Base-by-base conservation (phyloP, 139 green algal species). In the Chlamydomonas incerta region DNA sequence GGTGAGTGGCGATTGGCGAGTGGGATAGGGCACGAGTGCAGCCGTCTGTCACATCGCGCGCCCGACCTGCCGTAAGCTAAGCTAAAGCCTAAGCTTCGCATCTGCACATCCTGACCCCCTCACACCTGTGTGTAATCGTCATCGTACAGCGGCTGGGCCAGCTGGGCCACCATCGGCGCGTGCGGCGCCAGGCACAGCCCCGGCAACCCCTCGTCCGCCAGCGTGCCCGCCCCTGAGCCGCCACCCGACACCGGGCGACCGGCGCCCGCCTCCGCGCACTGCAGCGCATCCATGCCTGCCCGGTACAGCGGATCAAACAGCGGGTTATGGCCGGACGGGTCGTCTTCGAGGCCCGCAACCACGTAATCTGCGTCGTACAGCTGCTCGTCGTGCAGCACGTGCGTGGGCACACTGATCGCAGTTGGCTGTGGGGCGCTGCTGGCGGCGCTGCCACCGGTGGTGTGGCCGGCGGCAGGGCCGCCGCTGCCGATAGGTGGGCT, bases 241-340 rank as follows among this genome's bases (percentile, higher is more conserved):
- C n/a, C n/a, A n/a, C n/a, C n/a, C n/a, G n/a, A n/a, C n/a, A n/a
- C n/a, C n/a, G n/a, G n/a, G n/a, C n/a, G n/a, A n/a, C n/a, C n/a
- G n/a, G n/a, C 55, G 18, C 3, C 63, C 29, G 63, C 26, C 5
- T 70, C n/a, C 29, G 63, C 13, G 33, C 79, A 85, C 31, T 68
- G 29, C 47, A 85, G 46, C 17, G 47, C 24, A 18, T 23, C 47
- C 50, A 76, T 52, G 33, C 79, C 79, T 21, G 21, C 46, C 18
- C 79, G 79, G 79, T 85, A 85, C 65, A 85, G n/a, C 79, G 79
- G 79, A 47, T 85, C 79, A 31, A 85, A 85, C 3, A 85, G 47
- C 3, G 47, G 21, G 66, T 85, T 85, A n/a, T 24, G 18, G 55
- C 55, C 55, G 55, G 13, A 60, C 60, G 11, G 60, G 4, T 85